Base-by-base conservation (phyloP, 148 eudicot species). In the Chenopodium berlandieri region DNA sequence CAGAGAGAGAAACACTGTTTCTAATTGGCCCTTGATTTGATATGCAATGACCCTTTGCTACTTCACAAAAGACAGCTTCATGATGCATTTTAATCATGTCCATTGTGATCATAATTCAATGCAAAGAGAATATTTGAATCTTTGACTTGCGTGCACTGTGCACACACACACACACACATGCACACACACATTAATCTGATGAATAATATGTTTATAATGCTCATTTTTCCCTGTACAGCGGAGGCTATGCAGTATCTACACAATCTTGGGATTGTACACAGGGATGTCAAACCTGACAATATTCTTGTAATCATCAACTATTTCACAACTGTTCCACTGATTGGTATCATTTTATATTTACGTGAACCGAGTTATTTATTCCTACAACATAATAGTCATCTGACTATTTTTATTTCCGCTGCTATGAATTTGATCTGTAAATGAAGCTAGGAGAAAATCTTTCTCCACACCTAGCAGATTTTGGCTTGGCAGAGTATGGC, bases 211-310 rank as follows among this genome's bases (percentile, higher is more conserved):
- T 60, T 7, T 48, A 56, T 75, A 73, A 7, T 47, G 71, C 80
- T 84, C 46, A 31, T 52, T 75, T 80, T 40, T 75, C 12, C 37
- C 23, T 71, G 84, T 82, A 84, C 97, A 96, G 99, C 98, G 82
- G 90, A 90, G 84, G 91, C 98, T 84, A 75, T 96, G 91, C 88
- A 88, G 74, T 90, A 91, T 87, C 91, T 96, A 66, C 97, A 92
- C 86, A 86, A 87, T 80, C 92, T 94, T 82, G 98, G 98, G 77
- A 89, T 96, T 82, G 86, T 96, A 75, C 99, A 96, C 82, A 89
- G 99, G 83, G 99, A 96, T 90, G 90, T 96, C 81, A 96, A 96
- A 90, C 97, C 99, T 40, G 92, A 92, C 79, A 96, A 96, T 86
- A 89, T 96, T 86, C 99, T 96, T 85, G 99, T 96, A 96, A 96